Conservation (phyloP, 129 eudicot species). For the Centrapalus pauciflorus region DNA sequence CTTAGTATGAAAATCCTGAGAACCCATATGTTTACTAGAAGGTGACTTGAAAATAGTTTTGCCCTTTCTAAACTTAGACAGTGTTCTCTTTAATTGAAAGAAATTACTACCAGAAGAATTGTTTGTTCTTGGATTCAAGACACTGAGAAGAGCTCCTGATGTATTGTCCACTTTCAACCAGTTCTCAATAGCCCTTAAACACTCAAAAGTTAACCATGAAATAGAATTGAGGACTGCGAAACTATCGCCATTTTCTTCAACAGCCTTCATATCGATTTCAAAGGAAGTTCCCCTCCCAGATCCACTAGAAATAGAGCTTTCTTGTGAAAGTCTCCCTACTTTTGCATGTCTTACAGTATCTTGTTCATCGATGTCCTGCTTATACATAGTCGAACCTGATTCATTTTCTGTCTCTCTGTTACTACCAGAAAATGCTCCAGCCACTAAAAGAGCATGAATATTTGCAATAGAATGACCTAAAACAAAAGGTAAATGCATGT, state of each 20-base stretch:
- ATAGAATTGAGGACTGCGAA: conserved; percentile 53
- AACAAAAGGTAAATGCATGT: conserved; percentile 73
- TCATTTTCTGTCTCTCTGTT: conserved; percentile 43
- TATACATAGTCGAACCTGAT: conserved; percentile 22
- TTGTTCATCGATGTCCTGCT: conserved; percentile 61
- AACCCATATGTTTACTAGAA: conserved; percentile 28
- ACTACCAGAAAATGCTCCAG: conserved; percentile 65
- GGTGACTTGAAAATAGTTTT: conserved; percentile 37
- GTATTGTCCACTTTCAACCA: conserved; percentile 64
- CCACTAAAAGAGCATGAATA: conserved; percentile 72
- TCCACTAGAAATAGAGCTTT: conserved; percentile 65
- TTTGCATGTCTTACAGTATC: conserved; percentile 75
- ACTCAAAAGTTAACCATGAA: conserved; percentile 63
- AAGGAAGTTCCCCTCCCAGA: conserved; percentile 41
- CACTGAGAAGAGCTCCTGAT: conserved; percentile 34
- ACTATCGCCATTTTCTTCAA: conserved; percentile 26
- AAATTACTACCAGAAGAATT: conserved; percentile 51
- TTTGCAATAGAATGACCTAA: conserved; percentile 73
- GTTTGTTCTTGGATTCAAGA: conserved; percentile 36
- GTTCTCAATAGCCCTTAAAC: conserved; percentile 70
- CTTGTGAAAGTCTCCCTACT: conserved; percentile 91
- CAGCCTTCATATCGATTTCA: conserved; percentile 32
- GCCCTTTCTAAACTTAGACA: conserved; percentile 56
- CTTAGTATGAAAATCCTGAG: conserved; percentile 17
- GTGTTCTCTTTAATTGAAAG: conserved; percentile 58